Conservation (phyloP, 768 basidiomycete genomes). For the Paxillus involutus region DNA sequence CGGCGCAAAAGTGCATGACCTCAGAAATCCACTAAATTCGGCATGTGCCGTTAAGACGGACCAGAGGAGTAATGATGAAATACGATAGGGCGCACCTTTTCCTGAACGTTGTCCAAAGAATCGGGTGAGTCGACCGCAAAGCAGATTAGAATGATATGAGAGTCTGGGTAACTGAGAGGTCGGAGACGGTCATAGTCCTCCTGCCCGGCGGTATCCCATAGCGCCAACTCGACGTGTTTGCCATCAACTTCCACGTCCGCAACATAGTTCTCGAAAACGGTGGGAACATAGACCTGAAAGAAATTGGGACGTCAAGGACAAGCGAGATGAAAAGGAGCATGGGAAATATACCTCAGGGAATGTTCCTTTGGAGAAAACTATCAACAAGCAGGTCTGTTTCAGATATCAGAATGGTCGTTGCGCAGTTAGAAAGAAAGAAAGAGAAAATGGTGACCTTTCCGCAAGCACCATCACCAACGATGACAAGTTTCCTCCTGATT, state of each 20-base stretch:
- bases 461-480: conserved; percentile 98
- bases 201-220: conserved; percentile 99
- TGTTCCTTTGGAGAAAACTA: conserved; percentile 95
- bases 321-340: background rate
- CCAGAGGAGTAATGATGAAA: conserved; percentile 4
- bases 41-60: conserved; percentile 6
- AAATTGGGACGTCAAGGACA: background rate
- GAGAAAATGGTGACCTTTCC: conserved; percentile 64
- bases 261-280: conserved; percentile 99
- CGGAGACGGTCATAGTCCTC: conserved; percentile 99
- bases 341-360: conserved; percentile 77
- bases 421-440: background rate
- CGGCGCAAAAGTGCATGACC: conserved; percentile 96
- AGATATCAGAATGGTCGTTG: conserved; percentile 19
- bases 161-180: conserved; percentile 97
- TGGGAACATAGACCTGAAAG: conserved; percentile 93
- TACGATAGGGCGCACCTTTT: conserved; percentile 73
- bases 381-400: conserved; percentile 83
- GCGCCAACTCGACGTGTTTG: conserved; percentile 95
- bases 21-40: conserved; percentile 90
- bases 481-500: conserved; percentile 98
- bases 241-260: conserved; percentile 98
- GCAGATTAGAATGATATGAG: conserved; percentile 99
- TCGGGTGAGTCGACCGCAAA: conserved; percentile 98
- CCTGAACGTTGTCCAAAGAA: conserved; percentile 99